Conservation (phyloP, 768 basidiomycete species). For the Exidia glandulosa region DNA sequence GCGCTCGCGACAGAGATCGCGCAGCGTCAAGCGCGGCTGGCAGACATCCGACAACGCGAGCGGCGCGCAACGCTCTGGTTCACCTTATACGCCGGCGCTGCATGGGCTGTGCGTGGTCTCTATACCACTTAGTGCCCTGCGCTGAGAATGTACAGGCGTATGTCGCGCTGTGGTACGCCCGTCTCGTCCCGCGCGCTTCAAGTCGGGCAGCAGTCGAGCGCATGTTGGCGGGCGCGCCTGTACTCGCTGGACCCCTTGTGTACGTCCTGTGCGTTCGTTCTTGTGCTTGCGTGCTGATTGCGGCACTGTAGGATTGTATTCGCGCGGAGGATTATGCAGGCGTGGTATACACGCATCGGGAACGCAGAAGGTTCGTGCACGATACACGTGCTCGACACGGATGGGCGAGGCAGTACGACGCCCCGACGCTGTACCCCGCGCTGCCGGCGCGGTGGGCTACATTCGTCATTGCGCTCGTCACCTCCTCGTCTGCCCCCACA, state of each 20-base stretch:
- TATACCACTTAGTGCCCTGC: too few relatives aligned
- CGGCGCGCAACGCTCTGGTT: conserved; percentile 64
- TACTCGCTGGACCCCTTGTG: conserved; percentile 68
- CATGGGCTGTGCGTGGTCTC: neutral
- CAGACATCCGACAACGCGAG: conserved; percentile 79
- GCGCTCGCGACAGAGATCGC: conserved; percentile 56
- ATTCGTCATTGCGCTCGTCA: too few relatives aligned
- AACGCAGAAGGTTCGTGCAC: conserved; percentile 63
- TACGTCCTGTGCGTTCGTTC: conserved; percentile 28
- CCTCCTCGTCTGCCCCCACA: neutral
- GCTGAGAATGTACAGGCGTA: too few relatives aligned
- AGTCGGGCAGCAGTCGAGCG: conserved; percentile 33
- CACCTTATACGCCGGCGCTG: conserved; percentile 64
- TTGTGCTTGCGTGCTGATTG: neutral
- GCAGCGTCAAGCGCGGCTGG: conserved; percentile 60
- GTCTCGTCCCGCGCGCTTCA: conserved; percentile 36
- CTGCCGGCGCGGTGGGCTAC: too few relatives aligned
- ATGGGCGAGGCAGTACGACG: too few relatives aligned
- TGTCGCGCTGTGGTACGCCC: conserved; percentile 62
- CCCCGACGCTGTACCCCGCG: too few relatives aligned
- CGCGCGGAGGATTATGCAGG: conserved; percentile 66
- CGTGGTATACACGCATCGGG: conserved; percentile 74
- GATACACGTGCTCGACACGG: too few relatives aligned
- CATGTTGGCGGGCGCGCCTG: conserved; percentile 33
- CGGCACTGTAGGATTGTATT: conserved; percentile 47